Evolutionary conservation across 345 rosid genomes (phyloP).

Genomic region (Gossypium thurberi): DNA sequence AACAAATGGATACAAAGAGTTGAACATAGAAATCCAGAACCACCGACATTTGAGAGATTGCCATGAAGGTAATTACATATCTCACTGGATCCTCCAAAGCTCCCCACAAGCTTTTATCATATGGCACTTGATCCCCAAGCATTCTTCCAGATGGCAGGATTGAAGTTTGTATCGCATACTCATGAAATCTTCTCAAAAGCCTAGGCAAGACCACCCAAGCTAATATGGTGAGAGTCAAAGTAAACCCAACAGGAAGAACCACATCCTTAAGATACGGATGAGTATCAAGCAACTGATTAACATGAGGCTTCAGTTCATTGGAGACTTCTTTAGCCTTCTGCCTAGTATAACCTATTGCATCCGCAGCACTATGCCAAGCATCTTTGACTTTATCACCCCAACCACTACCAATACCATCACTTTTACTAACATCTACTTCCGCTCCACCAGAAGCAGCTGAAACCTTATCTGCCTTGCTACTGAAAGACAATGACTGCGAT

Average conservation of each 20-base stretch:
- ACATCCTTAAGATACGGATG: conserved; percentile 61
- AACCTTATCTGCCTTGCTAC: conserved; percentile 34
- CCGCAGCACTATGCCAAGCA: conserved; percentile 39
- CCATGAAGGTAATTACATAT: conserved; percentile 69
- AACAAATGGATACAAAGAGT: background rate
- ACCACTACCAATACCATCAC: conserved; percentile 32
- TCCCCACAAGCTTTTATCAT: conserved; percentile 80
- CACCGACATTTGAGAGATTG: conserved; percentile 75
- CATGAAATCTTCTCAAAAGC: conserved; percentile 66
- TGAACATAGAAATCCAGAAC: conserved; percentile 1
- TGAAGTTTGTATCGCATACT: conserved; percentile 45
- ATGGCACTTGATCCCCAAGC: conserved; percentile 40
- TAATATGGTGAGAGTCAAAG: conserved; percentile 51
- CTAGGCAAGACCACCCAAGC: conserved; percentile 91
- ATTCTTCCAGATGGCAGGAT: conserved; percentile 40
- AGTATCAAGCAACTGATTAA: conserved; percentile 50
- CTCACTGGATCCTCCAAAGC: conserved; percentile 89
- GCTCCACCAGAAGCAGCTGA: conserved; percentile 33
- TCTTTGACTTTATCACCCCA: conserved; percentile 56
- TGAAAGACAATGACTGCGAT: conserved; percentile 38
- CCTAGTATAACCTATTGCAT: conserved; percentile 40
- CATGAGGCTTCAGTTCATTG: conserved; percentile 49
- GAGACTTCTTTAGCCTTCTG: conserved; percentile 56
- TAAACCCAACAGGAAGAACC: conserved; percentile 50
- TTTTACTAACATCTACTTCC: conserved; percentile 26